phyloP scores from a whole-genome alignment of 2,329 filamentous ascomycete genomes.

The Venturia pyrina region DNA sequence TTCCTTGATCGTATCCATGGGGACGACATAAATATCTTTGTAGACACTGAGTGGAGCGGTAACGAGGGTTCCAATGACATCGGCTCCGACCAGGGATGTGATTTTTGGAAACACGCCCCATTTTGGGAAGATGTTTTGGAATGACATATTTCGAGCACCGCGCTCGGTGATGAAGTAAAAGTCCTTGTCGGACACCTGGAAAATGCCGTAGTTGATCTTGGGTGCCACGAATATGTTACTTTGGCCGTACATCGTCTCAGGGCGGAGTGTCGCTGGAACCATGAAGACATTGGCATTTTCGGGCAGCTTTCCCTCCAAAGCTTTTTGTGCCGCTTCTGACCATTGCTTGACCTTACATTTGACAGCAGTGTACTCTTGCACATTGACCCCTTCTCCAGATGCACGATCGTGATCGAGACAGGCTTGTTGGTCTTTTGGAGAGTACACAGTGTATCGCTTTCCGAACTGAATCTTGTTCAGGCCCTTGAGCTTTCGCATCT shows the following conservation, averaged over 20 bases:
- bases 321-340: constrained; percentile 63
- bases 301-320: constrained; percentile 68
- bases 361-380: constrained; percentile 86
- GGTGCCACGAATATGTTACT: constrained; percentile 93
- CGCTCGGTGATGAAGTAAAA: constrained; percentile 78
- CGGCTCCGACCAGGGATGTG: constrained; percentile 64
- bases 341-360: constrained; percentile 89
- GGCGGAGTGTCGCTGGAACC: constrained; percentile 81
- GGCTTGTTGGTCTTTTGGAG: constrained; percentile 76
- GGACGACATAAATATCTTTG: constrained; percentile 75
- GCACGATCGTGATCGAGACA: constrained; percentile 82
- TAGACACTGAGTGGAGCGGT: constrained; percentile 84
- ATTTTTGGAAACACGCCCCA: constrained; percentile 68
- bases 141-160: constrained; percentile 89
- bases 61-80: constrained; percentile 79
- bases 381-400: constrained; percentile 69
- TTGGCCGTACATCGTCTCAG: constrained; percentile 99
- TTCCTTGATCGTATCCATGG: constrained; percentile 88
- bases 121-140: constrained; percentile 73
- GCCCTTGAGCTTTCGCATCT: constrained; percentile 87
- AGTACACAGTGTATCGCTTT: constrained; percentile 88
- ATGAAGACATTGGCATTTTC: constrained; percentile 74
- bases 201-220: constrained; percentile 80
- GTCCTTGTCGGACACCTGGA: constrained; percentile 56
- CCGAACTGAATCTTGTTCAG: constrained; percentile 89